Evolutionary conservation across 2,329 filamentous ascomycete species (phyloP).

Genomic region (Didymella pinodella): DNA sequence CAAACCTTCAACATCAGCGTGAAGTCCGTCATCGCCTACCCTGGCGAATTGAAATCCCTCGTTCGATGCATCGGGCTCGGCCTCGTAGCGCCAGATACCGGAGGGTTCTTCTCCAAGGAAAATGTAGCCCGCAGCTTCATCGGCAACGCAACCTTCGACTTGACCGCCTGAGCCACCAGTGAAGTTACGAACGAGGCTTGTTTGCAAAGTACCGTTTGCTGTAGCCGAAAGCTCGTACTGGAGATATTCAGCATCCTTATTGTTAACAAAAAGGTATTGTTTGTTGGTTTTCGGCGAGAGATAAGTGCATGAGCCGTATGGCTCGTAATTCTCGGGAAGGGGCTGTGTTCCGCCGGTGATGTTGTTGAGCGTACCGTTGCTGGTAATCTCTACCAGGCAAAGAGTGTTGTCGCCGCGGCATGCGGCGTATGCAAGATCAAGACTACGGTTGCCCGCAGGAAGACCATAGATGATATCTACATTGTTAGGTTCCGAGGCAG

Average conservation of each 20-base stretch:
- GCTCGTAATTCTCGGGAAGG: slow-evolving; percentile 55
- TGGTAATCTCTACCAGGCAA: slow-evolving; percentile 60
- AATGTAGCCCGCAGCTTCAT: slow-evolving; percentile 61
- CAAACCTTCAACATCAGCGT: slow-evolving; percentile 64
- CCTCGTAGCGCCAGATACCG: slow-evolving; percentile 62
- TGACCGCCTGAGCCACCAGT: slow-evolving; percentile 61
- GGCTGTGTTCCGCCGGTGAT: slow-evolving; percentile 59
- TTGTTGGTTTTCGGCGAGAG: slow-evolving; percentile 57
- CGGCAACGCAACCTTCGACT: slow-evolving; percentile 63
- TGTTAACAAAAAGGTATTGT: slow-evolving; percentile 64
- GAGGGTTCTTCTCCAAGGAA: slow-evolving; percentile 62
- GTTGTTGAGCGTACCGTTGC: slow-evolving; percentile 54
- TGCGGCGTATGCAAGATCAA: slow-evolving; percentile 61
- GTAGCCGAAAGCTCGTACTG: slow-evolving; percentile 59
- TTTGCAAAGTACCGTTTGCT: slow-evolving; percentile 54
- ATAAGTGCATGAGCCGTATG: slow-evolving; percentile 63
- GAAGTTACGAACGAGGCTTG: slow-evolving; percentile 61
- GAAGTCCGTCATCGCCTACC: slow-evolving; percentile 57
- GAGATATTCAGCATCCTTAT: slow-evolving; percentile 62
- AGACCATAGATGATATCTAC: slow-evolving; percentile 64
- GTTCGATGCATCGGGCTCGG: slow-evolving; percentile 57
- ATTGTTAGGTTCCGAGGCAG: slow-evolving; percentile 61
- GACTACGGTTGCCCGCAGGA: slow-evolving; percentile 52
- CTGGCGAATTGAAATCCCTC: slow-evolving; percentile 49
- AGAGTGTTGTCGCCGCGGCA: slow-evolving; percentile 62